phyloP scores from a whole-genome alignment of 164 flowering plant species.

The Macadamia tetraphylla region DNA sequence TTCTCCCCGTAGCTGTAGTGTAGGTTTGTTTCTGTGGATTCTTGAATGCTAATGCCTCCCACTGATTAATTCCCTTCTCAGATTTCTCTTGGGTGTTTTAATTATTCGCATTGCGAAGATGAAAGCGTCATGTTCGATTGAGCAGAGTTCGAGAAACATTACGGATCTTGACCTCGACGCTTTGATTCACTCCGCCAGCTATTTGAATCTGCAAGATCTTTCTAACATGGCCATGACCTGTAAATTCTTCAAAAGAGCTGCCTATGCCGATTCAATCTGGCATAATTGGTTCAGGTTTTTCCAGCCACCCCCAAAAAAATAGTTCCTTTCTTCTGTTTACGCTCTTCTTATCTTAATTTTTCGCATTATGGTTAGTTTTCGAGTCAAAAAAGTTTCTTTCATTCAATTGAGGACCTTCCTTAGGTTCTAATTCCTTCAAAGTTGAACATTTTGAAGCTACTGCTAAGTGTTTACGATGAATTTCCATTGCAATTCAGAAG shows the following conservation, averaged over 20 bases:
- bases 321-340: background rate
- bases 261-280: slow-evolving; percentile 68
- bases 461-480: too few relatives aligned
- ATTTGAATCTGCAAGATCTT: slow-evolving; percentile 43
- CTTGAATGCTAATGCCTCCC: too few relatives aligned
- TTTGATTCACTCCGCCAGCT: slow-evolving; percentile 41
- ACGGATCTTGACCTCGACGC: slow-evolving; percentile 45
- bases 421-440: too few relatives aligned
- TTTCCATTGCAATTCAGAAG: too few relatives aligned
- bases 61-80: too few relatives aligned
- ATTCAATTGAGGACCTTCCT: too few relatives aligned
- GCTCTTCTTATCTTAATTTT: too few relatives aligned
- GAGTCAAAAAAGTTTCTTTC: too few relatives aligned
- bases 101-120: background rate
- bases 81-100: background rate
- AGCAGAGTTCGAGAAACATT: slow-evolving; percentile 12
- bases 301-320: background rate
- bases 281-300: slow-evolving; percentile 43
- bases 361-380: too few relatives aligned
- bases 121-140: background rate
- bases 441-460: too few relatives aligned
- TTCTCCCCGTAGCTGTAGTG: too few relatives aligned
- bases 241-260: slow-evolving; percentile 37
- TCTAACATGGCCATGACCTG: slow-evolving; percentile 62
- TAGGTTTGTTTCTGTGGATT: too few relatives aligned